Evolutionary conservation across 371 early-diverging fungal species (phyloP).

Genomic region (Saksenaea vasiformis): DNA sequence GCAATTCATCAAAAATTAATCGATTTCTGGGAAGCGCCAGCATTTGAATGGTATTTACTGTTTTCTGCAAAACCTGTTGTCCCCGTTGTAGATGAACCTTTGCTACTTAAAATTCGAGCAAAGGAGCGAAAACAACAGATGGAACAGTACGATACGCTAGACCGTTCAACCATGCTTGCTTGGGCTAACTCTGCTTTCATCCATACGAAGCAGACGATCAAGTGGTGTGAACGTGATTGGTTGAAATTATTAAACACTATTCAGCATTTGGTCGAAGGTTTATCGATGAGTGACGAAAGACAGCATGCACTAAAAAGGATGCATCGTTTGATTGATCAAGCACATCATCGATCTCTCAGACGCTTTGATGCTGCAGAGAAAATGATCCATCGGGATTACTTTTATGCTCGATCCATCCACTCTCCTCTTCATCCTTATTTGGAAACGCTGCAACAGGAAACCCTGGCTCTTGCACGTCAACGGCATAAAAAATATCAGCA

Average conservation of each 20-base stretch:
- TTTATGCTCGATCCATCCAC: neutral
- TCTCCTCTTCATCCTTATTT: neutral
- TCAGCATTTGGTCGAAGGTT: neutral
- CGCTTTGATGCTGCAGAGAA: neutral
- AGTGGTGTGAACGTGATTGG: constrained; percentile 2
- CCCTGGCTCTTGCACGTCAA: neutral
- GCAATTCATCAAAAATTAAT: neutral
- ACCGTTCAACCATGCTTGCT: neutral
- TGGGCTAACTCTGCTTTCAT: neutral
- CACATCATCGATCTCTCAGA: neutral
- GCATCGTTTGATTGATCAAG: neutral
- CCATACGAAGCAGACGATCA: neutral
- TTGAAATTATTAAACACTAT: neutral
- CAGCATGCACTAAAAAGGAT: neutral
- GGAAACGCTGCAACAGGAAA: neutral
- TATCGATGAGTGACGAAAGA: neutral
- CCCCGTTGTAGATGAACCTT: neutral
- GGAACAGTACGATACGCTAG: neutral
- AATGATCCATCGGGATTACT: neutral
- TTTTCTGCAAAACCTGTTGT: neutral
- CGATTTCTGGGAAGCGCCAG: neutral
- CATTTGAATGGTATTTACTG: neutral
- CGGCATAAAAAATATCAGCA: neutral
- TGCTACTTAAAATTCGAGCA: neutral
- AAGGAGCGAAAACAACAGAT: neutral